Evolutionary conservation across 106 monocot genomes (phyloP).

Genomic region (Dendrobium huoshanense): DNA sequence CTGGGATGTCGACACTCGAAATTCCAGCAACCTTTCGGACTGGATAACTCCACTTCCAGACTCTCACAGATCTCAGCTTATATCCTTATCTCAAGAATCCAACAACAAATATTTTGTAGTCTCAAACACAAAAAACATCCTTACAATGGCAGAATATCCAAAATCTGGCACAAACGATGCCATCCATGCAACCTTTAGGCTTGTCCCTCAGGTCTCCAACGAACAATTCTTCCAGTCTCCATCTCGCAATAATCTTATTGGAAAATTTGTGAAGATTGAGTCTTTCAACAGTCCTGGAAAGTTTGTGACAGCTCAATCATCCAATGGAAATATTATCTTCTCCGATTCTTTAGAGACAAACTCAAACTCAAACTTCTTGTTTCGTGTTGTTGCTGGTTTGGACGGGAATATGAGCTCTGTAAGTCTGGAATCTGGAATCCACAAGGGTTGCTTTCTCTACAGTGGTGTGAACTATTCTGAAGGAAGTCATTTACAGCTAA

Average conservation of each 20-base stretch:
- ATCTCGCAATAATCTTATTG: neutral
- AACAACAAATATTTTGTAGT: conserved; percentile 35
- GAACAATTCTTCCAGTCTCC: neutral
- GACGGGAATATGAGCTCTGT: conserved; percentile 35
- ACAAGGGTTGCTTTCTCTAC: conserved; percentile 51
- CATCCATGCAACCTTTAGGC: conserved; percentile 66
- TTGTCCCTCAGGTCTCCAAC: conserved; percentile 20
- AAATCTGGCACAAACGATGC: conserved; percentile 48
- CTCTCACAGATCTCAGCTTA: conserved; percentile 44
- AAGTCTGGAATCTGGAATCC: conserved; percentile 43
- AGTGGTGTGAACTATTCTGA: conserved; percentile 17
- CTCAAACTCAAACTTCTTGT: conserved; percentile 19
- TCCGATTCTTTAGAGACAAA: conserved; percentile 8
- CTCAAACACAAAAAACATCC: conserved; percentile 42
- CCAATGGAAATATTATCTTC: conserved; percentile 18
- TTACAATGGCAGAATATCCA: conserved; percentile 50
- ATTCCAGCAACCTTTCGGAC: conserved; percentile 42
- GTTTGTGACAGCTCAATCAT: conserved; percentile 38
- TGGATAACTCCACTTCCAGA: conserved; percentile 65
- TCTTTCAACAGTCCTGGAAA: conserved; percentile 77
- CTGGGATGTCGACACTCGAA: conserved; percentile 50
- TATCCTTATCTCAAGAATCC: conserved; percentile 46
- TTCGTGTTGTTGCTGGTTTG: conserved; percentile 42
- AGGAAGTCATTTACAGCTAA: conserved; percentile 22
- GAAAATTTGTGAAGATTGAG: conserved; percentile 39